Percentiles rank a stretch among this genome's conserved stretches.
These are phyloP conservation scores for Podila epigama DNA, from an alignment of 192 early-diverging fungal genomes.

Conservation along the genomic window DNA sequence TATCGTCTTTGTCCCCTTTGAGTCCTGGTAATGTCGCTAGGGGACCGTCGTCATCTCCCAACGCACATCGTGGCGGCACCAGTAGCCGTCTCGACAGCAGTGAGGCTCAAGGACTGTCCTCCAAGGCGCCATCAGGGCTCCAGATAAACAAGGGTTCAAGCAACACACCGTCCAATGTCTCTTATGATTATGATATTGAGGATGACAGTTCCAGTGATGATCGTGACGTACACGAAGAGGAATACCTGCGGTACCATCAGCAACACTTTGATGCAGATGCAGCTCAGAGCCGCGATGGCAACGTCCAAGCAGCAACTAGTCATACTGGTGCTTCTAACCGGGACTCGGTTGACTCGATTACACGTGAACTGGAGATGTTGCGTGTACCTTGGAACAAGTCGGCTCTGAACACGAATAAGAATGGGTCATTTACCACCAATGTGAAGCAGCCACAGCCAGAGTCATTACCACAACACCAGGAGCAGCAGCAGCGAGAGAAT, in stretches of 20 bases:
- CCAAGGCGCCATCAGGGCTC: neutral
- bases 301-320: neutral
- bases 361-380: constrained; percentile 39
- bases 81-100: neutral
- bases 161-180: neutral
- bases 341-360: constrained; percentile 46
- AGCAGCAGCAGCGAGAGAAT: constrained; percentile 7
- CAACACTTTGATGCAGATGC: neutral
- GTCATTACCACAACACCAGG: constrained; percentile 2
- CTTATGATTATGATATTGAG: neutral
- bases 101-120: neutral
- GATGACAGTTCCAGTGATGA: constrained; percentile 20
- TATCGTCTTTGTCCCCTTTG: neutral
- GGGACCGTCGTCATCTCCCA: too few species aligned
- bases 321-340: neutral
- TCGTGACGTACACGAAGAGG: neutral
- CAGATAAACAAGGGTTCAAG: neutral
- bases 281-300: too few species aligned
- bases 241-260: constrained; percentile 5
- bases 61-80: neutral
- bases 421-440: neutral
- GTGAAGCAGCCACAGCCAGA: neutral
- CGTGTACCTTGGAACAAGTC: constrained; percentile 43
- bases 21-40: too few species aligned
- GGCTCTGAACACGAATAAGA: neutral